Percentiles rank a stretch among this genome's conserved stretches.
Evolutionary conservation across 345 rosid genomes (phyloP).

Genomic region (Diplotaxis tenuifolia): DNA sequence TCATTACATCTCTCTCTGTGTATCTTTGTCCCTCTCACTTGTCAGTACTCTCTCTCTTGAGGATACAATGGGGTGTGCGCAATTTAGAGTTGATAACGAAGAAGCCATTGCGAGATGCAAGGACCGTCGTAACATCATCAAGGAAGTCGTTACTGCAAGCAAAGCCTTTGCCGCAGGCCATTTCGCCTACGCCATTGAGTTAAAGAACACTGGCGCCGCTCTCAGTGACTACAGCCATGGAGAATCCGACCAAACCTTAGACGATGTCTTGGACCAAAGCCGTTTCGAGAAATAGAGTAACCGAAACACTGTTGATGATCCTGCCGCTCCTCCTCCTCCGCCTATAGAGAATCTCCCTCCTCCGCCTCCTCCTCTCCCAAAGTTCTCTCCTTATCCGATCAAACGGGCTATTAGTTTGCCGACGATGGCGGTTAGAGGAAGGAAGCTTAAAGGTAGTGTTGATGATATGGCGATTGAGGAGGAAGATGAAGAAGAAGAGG

Average conservation of each 20-base stretch:
- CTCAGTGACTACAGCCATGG: conserved; percentile 87
- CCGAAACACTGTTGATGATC: conserved; percentile 38
- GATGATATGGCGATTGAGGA: conserved; percentile 51
- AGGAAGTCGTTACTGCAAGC: conserved; percentile 74
- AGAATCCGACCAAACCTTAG: conserved; percentile 48
- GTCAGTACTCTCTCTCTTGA: conserved; percentile 1
- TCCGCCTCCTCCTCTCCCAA: conserved; percentile 82
- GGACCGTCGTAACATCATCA: conserved; percentile 70
- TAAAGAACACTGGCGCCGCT: conserved; percentile 88
- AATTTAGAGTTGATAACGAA: conserved; percentile 83
- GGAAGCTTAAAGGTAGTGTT: conserved; percentile 38
- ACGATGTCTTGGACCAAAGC: conserved; percentile 33
- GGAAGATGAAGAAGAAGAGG: conserved; percentile 52
- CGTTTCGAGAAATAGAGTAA: too few species aligned
- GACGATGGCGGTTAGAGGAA: conserved; percentile 32
- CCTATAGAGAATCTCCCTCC: conserved; percentile 63
- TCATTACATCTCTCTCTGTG: not conserved
- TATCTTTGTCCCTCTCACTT: conserved; percentile 30
- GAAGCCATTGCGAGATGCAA: conserved; percentile 83
- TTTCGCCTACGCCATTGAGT: conserved; percentile 63
- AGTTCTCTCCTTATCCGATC: conserved; percentile 77
- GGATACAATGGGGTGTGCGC: conserved; percentile 80
- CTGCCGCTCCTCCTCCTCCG: conserved; percentile 55
- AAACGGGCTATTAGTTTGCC: conserved; percentile 75
- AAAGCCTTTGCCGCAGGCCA: conserved; percentile 85